Evolutionary conservation across 768 basidiomycete species (phyloP).

Genomic region (Exsudoporus frostii): DNA sequence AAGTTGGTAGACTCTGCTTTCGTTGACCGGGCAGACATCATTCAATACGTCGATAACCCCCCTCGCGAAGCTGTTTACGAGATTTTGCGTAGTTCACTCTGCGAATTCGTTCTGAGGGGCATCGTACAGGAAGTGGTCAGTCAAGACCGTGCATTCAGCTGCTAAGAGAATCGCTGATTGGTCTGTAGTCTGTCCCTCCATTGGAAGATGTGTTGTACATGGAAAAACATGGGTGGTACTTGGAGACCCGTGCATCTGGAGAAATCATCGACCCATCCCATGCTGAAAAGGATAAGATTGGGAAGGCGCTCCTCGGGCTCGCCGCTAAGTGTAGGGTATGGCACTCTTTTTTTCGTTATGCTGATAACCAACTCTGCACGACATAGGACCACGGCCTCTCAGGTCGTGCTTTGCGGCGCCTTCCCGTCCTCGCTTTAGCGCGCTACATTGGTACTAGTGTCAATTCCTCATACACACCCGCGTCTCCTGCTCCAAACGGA

Average conservation of each 20-base stretch:
- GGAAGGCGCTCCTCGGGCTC: conserved; percentile 59
- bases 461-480: conserved; percentile 13
- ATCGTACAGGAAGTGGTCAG: conserved; percentile 66
- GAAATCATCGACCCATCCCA: conserved; percentile 30
- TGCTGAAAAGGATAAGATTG: conserved; percentile 51
- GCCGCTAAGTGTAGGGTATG: conserved; percentile 78
- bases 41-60: conserved; percentile 92
- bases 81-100: conserved; percentile 78
- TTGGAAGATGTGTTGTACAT: conserved; percentile 46
- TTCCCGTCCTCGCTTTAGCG: conserved; percentile 94
- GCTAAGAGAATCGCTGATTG: background rate
- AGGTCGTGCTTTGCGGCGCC: conserved; percentile 83
- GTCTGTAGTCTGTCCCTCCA: conserved; percentile 55
- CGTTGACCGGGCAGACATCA: conserved; percentile 94
- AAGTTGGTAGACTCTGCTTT: conserved; percentile 77
- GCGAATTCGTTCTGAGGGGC: conserved; percentile 72
- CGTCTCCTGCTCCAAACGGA: conserved; percentile 1
- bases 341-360: background rate
- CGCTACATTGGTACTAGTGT: conserved; percentile 63
- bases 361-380: background rate
- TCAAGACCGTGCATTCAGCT: conserved; percentile 4
- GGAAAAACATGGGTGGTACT: conserved; percentile 17
- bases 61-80: conserved; percentile 91
- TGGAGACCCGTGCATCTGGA: conserved; percentile 3
- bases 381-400: conserved; percentile 75